Base-by-base conservation (phyloP, 2,329 filamentous ascomycete genomes). In the Cercospora sp. region DNA sequence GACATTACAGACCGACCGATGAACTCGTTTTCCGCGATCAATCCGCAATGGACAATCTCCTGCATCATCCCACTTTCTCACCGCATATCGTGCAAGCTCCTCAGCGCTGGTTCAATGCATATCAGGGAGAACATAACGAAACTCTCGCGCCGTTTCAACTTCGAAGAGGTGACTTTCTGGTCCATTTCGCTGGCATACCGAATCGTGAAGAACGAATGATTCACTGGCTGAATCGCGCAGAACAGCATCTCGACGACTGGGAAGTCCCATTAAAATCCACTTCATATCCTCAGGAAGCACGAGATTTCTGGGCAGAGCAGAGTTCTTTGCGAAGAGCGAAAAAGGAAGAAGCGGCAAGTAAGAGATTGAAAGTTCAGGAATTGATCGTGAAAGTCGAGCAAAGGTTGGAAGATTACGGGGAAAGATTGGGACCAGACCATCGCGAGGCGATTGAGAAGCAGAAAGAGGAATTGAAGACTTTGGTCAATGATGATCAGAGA, bases 41-140 rank as follows among this genome's bases (percentile, higher is more conserved):
- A 65, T 78, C 76, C 3, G 81, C 81, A 4, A 82, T 83, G 79
- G 77, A 79, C 57, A 70, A 74, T 3, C 73, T 82, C 12, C 72
- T 82, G 53, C 69, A 74, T n/a, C 76, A 79, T 40, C 70, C 72
- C 1, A 66, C 74, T 0, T 82, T 82, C 69, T 70, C 66, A 9
- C 67, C 75, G 6, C 70, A 78, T 66, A 71, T 79, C 12, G 76
- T 79, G 9, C 72, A 78, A 34, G 77, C 79, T 51, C 80, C 81
- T 12, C 81, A 82, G 67, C 71, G 81, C 8, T 82, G 80, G 81
- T 82, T 83, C 73, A 83, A 83, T 67, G 79, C 79, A 1, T 83
- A 82, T 59, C 75, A 80, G 59, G 79, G 77, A 18, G 79, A 80
- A 59, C 76, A 79, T 59, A 78, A 79, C 64, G 77, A 79, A 64